Evolutionary conservation across 1,139 yeast species (phyloP), one percentile per base, ranked within the genome.

Genomic region (Yamadazyma aaseri): DNA sequence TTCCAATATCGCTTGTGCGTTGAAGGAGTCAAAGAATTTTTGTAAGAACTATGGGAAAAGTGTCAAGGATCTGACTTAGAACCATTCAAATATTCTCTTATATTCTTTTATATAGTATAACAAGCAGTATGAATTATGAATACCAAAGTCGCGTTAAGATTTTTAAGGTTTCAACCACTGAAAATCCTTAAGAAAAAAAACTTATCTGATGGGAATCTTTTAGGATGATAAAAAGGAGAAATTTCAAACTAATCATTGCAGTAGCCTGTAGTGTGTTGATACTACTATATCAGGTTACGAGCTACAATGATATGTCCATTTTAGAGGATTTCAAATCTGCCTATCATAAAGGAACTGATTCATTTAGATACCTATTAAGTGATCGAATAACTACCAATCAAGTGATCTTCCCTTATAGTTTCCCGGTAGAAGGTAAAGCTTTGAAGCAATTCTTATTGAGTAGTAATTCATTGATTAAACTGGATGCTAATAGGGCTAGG

Each of bases 1-100:
- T 32, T 63, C 61, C 33, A 60, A 58, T 35, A 50, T 63, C 5
- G 46, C 44, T 2, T 64, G 70, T 50, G 69, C 68, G 1, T 35
- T 63, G 31, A 38, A 47, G 10, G 47, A 40, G 1, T 60, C 67
- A 2, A 31, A 34, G 4, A 35, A 50, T 10, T 61, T 56, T 39
- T 63, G 70, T 42, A 30, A 35, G 3, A 41, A 20, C 1, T 58
- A 55, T 29, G 63, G 60, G 13, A n/a, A n/a, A n/a, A n/a, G n/a
- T n/a, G n/a, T n/a, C n/a, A n/a, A n/a, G n/a, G n/a, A n/a, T n/a
- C n/a, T n/a, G n/a, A n/a, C n/a, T n/a, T n/a, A n/a, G n/a, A n/a
- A n/a, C n/a, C n/a, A n/a, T n/a, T n/a, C n/a, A n/a, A n/a, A n/a
- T n/a, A n/a, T n/a, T n/a, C n/a, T n/a, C n/a, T n/a, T n/a, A n/a